Conservation (phyloP, 192 early-diverging fungal genomes). For the Phycomyces blakesleeanus region DNA sequence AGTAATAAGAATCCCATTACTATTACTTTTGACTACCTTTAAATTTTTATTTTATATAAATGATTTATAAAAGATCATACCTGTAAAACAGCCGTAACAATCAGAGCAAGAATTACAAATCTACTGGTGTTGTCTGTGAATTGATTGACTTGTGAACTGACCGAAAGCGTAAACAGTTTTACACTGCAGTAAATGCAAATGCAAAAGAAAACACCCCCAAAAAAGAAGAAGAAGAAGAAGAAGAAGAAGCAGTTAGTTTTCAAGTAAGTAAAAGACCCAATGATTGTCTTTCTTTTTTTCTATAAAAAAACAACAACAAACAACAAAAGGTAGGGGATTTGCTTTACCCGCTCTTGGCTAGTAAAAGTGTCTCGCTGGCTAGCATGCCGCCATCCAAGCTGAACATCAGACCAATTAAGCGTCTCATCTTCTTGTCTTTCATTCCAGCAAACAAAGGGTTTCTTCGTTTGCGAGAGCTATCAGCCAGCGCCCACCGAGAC, state of each 20-base stretch:
- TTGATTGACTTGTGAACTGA: constrained; percentile 41
- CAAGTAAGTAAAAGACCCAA: no score
- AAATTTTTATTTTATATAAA: background rate
- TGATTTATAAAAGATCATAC: constrained; percentile 16
- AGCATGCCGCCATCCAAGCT: constrained; percentile 52
- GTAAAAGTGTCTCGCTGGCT: constrained; percentile 53
- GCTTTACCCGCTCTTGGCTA: constrained; percentile 59
- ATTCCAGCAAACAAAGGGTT: constrained; percentile 28
- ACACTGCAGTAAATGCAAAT: constrained; percentile 26
- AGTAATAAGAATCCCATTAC: background rate
- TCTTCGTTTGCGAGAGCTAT: constrained; percentile 26
- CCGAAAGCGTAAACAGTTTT: constrained; percentile 38
- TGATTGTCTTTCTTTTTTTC: no score
- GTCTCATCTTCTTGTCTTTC: constrained; percentile 37
- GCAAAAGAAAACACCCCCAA: background rate
- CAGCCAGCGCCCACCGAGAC: constrained; percentile 40
- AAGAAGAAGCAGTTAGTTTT: no score
- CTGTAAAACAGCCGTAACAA: constrained; percentile 52
- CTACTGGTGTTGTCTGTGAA: constrained; percentile 52
- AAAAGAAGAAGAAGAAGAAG: background rate
- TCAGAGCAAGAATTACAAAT: constrained; percentile 47
- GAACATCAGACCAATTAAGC: constrained; percentile 53
- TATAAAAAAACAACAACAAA: no score
- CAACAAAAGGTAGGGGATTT: no score
- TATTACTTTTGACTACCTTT: background rate